Evolutionary conservation across 2,329 filamentous ascomycete species (phyloP).

Genomic region (Sporothrix brunneoviolacea): DNA sequence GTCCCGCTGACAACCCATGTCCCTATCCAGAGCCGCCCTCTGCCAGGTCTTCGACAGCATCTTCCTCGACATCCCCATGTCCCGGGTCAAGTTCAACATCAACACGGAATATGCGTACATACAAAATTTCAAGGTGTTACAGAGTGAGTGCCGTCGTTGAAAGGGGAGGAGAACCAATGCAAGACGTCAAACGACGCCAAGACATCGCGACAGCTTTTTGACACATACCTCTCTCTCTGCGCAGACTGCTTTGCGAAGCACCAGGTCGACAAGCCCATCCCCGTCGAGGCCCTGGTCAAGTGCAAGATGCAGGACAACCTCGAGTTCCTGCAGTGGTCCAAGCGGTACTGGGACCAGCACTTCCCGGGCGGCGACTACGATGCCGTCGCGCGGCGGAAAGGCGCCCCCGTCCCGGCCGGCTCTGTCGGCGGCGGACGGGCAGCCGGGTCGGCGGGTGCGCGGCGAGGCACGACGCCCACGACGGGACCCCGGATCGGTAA

Average conservation of each 20-base stretch:
- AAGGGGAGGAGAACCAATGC: background rate
- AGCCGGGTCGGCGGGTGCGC: slow-evolving; percentile 41
- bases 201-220: background rate
- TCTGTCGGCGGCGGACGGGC: slow-evolving; percentile 45
- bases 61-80: slow-evolving; percentile 92
- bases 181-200: background rate
- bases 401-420: slow-evolving; percentile 33
- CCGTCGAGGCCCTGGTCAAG: slow-evolving; percentile 83
- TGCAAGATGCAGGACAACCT: slow-evolving; percentile 99
- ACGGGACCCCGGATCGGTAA: slow-evolving; percentile 42
- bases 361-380: slow-evolving; percentile 97
- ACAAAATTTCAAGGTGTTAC: slow-evolving; percentile 96
- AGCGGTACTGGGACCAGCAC: slow-evolving; percentile 96
- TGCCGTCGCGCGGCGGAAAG: slow-evolving; percentile 77
- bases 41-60: slow-evolving; percentile 99
- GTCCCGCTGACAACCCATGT: too few relatives aligned
- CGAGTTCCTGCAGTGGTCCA: slow-evolving; percentile 95
- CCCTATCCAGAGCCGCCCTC: slow-evolving; percentile 65
- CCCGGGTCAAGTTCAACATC: slow-evolving; percentile 95
- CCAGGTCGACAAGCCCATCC: slow-evolving; percentile 80
- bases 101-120: slow-evolving; percentile 96
- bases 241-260: slow-evolving; percentile 79
- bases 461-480: slow-evolving; percentile 57
- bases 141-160: slow-evolving; percentile 60
- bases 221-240: slow-evolving; percentile 13